Percentiles rank a stretch among this genome's conserved stretches.
Conservation (phyloP, 768 basidiomycete genomes). For the Kockovaella imperatae region DNA sequence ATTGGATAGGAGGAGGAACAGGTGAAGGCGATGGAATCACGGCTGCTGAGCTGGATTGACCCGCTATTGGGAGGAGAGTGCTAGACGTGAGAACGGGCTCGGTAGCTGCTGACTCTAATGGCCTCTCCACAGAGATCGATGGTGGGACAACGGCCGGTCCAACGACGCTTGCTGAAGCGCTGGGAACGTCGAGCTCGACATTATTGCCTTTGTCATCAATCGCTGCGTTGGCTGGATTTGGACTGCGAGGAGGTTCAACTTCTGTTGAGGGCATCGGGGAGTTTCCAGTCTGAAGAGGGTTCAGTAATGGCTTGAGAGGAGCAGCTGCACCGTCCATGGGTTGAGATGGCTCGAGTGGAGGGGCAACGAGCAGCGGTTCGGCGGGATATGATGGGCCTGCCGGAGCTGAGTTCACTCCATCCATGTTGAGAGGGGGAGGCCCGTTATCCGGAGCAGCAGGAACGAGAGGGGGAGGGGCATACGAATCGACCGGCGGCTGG, state of each 20-base stretch:
- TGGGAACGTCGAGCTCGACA: conserved; percentile 4
- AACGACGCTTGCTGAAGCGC: conserved; percentile 4
- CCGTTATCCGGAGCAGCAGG: neutral
- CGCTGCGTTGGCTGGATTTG: conserved; percentile 23
- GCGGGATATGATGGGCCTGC: no score
- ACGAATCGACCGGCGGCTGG: neutral
- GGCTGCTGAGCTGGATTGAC: neutral
- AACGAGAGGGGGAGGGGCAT: neutral
- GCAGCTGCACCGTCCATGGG: neutral
- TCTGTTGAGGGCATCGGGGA: conserved; percentile 29
- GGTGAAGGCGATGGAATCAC: neutral
- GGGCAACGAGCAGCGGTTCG: conserved; percentile 11
- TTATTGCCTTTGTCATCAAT: conserved; percentile 19
- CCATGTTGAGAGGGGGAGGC: no score
- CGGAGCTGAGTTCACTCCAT: no score
- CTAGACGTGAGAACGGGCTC: no score
- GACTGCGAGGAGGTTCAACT: conserved; percentile 34
- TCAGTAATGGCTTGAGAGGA: conserved; percentile 31
- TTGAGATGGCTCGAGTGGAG: conserved; percentile 4
- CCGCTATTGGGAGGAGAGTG: neutral
- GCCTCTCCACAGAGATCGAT: neutral
- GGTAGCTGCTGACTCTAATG: no score
- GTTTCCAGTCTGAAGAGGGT: conserved; percentile 28
- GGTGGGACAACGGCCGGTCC: neutral
- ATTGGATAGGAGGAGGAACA: neutral